Base-by-base conservation (phyloP, 805 yeast genomes). In the Lachancea meyersii region DNA sequence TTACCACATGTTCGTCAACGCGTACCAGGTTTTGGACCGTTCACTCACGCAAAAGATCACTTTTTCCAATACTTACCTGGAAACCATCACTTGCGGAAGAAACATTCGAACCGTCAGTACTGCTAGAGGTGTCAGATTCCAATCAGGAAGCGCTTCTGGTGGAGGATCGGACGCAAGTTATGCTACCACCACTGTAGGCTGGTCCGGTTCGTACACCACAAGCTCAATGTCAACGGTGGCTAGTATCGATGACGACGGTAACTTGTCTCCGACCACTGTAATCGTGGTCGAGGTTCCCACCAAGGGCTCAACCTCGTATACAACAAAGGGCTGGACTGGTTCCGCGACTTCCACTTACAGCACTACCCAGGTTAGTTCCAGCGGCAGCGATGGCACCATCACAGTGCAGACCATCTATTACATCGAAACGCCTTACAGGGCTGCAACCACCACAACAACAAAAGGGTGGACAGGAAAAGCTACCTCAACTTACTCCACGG, bases 361-460 rank as follows among this genome's bases (percentile, higher is more conserved):
- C 20, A 40, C 48, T 3, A 3, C 28, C 5, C 2, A 5, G 14
- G 10, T 24, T 3, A 26, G 35, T 1, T 41, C 53, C 4, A 40
- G 23, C n/a, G 53, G 49, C 18, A 18, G 17, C 9, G 46, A 47
- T 28, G 47, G 45, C 10, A 31, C 35, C 22, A 30, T 31, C 3
- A 48, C 48, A 14, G 45, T 47, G 11, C 41, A 43, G 31, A 49
- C 53, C 1, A 36, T 45, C 14, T 49, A 47, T 23, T 36, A 35
- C 18, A 36, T 49, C 24, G 42, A 43, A 20, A 45, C 49, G 8
- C 53, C 53, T 1, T 18, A 16, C 10, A 9, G 16, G 11, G 20
- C 19, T 3, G 17, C 24, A 3, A 14, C 17, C 6, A n/a, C 23
- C 11, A 28, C 44, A 8, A 41, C 34, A 2, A 33, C 22, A 10